A percentile compares a stretch with the other conserved stretches of the same genome.
Evolutionary conservation across 2,329 filamentous ascomycete genomes (phyloP).

Genomic region (Calonectria pseudoreteaudii): DNA sequence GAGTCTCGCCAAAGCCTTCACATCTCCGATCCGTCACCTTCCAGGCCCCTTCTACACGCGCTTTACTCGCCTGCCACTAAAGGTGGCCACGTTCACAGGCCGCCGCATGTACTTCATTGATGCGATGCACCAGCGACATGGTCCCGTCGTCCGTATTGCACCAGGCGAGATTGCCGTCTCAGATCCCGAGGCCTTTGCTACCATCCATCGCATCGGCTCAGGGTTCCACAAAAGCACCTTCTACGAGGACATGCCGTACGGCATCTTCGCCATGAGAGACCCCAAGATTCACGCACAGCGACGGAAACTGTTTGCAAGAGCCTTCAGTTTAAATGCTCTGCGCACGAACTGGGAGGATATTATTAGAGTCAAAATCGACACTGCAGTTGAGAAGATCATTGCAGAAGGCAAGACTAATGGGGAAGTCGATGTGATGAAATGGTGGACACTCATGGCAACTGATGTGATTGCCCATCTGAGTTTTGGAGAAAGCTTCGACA

Average conservation of each 20-base stretch:
- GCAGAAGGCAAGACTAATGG: background rate
- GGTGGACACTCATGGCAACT: constrained; percentile 31
- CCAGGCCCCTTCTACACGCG: constrained; percentile 27
- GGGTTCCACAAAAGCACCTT: constrained; percentile 28
- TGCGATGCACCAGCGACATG: constrained; percentile 9
- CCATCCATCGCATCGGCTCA: constrained; percentile 29
- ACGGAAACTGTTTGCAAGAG: constrained; percentile 20
- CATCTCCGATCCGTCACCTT: background rate
- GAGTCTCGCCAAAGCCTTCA: background rate
- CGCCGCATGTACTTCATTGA: constrained; percentile 25
- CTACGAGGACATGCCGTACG: constrained; percentile 17
- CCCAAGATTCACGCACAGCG: constrained; percentile 15
- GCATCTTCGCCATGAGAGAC: constrained; percentile 31
- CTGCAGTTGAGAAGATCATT: constrained; percentile 10
- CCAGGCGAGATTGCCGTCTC: constrained; percentile 22
- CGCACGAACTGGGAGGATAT: constrained; percentile 16
- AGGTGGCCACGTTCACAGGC: constrained; percentile 3
- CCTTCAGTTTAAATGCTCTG: constrained; percentile 24
- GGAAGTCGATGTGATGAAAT: constrained; percentile 26
- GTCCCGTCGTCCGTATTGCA: constrained; percentile 13
- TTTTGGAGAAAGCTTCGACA: constrained; percentile 28
- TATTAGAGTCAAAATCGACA: constrained; percentile 13
- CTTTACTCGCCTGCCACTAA: constrained; percentile 19
- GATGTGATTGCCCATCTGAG: constrained; percentile 30
- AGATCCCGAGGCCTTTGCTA: constrained; percentile 15